These are phyloP conservation scores for Rutidosis leptorrhynchoides DNA, from an alignment of 129 eudicot species.

Conservation along the genomic window DNA sequence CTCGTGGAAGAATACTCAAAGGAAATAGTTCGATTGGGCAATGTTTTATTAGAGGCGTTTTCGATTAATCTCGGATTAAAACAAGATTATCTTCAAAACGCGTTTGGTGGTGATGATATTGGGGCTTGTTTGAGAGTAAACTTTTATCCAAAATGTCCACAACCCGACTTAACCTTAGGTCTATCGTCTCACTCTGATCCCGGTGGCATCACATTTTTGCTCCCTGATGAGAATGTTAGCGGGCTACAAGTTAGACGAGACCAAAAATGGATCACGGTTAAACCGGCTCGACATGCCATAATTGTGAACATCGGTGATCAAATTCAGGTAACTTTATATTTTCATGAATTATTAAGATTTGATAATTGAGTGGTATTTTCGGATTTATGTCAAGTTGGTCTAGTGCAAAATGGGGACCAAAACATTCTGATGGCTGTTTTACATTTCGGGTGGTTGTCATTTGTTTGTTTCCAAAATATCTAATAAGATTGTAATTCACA, in stretches of 20 bases:
- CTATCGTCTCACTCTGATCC: conserved; percentile 89
- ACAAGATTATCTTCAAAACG: conserved; percentile 54
- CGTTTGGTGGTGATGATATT: conserved; percentile 71
- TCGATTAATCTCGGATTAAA: conserved; percentile 58
- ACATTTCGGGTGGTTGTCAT: conserved; percentile 10
- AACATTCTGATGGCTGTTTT: conserved; percentile 12
- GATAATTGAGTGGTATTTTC: background rate
- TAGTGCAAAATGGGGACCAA: conserved; percentile 12
- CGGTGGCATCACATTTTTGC: conserved; percentile 78
- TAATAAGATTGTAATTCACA: background rate
- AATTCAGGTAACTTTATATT: conserved; percentile 57
- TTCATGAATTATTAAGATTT: background rate
- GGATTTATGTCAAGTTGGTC: conserved; percentile 8
- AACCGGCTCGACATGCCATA: conserved; percentile 73
- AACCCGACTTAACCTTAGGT: conserved; percentile 80
- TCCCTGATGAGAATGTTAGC: conserved; percentile 69
- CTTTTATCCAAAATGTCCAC: conserved; percentile 86
- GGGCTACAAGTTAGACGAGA: conserved; percentile 73
- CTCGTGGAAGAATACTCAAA: conserved; percentile 59
- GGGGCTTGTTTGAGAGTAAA: conserved; percentile 85
- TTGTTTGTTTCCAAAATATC: conserved; percentile 8
- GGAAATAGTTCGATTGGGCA: conserved; percentile 57
- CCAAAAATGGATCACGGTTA: conserved; percentile 65
- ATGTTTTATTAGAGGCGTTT: conserved; percentile 44
- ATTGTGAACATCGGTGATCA: conserved; percentile 90